Evolutionary conservation across 495 filamentous ascomycete genomes (phyloP), one percentile per base, ranked within the genome.

Genomic region (Hypoxylon rickii): DNA sequence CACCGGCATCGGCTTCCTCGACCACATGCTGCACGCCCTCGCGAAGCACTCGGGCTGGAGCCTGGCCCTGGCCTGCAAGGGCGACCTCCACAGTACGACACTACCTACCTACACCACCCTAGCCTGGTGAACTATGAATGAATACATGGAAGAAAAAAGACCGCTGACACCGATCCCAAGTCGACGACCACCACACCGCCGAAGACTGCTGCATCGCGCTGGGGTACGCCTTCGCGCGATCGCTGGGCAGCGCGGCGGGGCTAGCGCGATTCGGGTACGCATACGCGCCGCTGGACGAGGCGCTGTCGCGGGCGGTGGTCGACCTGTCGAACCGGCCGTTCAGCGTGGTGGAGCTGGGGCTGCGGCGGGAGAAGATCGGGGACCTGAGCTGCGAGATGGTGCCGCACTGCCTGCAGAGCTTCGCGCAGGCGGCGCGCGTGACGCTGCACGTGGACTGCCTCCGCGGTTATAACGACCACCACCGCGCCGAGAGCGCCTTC

Each of bases 181-280:
- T 98, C 75, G 94, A 98, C 76, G 94, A 97, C 80, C 94, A 98
- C 77, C 94, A 98, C 79, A 96, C 93, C 3, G 86, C 92, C 50
- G 94, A 98, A 84, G 94, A 98, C 76, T 88, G 88, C 45, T 94
- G 90, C 78, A 85, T 98, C 58, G 90, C 91, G 15, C 86, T 98
- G 38, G 94, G 94, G 33, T 74, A 76, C 44, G 92, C 92, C 24
- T 96, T 97, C 76, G 86, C 86, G 41, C 65, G 78, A 34, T 87
- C 91, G 13, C 83, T 98, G 20, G 85, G 86, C 48, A 78, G 82
- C 12, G 86, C 89, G 7, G 78, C 84, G 39, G 95, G 94, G 5
- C 82, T 96, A 15, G 86, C 88, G 32, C 88, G 94, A 12, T 98
- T 96, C 79, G 95, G 94, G 16, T 84, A 79, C 58, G 92, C 90